phyloP scores from a whole-genome alignment of 2,329 filamentous ascomycete genomes.

The Drechslerella coelobrocha region DNA sequence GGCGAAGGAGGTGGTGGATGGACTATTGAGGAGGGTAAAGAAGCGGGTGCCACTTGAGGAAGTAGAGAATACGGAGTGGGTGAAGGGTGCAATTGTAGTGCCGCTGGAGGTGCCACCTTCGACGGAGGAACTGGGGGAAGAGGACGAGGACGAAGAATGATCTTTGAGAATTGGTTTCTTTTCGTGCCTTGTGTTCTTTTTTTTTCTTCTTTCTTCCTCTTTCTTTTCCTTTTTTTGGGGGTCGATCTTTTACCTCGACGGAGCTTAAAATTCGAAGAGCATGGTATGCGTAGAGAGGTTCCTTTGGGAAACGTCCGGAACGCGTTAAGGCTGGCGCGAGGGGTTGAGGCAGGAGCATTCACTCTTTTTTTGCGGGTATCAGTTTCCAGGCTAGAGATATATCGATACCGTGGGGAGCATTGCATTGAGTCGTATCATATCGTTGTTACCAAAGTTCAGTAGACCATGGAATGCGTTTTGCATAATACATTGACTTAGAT shows the following conservation, averaged over 20 bases:
- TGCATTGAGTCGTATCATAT: no score
- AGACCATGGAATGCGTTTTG: no score
- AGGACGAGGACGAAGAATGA: constrained; percentile 17
- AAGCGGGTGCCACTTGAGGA: constrained; percentile 78
- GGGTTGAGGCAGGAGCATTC: no score
- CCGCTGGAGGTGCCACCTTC: constrained; percentile 44
- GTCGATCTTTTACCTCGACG: background rate
- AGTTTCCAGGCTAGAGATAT: no score
- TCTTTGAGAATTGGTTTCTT: background rate
- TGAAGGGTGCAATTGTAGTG: constrained; percentile 70
- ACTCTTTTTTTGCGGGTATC: no score
- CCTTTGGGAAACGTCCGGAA: no score
- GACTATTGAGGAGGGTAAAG: constrained; percentile 79
- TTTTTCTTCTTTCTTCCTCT: constrained; percentile 4
- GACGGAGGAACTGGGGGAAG: constrained; percentile 45
- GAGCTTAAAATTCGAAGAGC: background rate
- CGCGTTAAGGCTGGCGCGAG: no score
- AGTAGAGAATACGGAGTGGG: constrained; percentile 77
- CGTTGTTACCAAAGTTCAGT: no score
- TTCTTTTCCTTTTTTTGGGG: background rate
- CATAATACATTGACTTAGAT: no score
- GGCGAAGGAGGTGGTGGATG: constrained; percentile 82
- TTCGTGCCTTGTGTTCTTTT: constrained; percentile 2
- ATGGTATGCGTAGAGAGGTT: no score
- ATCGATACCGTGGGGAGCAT: no score